A percentile compares a stretch with the other conserved stretches of the same genome.
These are phyloP conservation scores for Nicotiana tomentosiformis DNA, from an alignment of 257 asterid species.

Conservation along the genomic window DNA sequence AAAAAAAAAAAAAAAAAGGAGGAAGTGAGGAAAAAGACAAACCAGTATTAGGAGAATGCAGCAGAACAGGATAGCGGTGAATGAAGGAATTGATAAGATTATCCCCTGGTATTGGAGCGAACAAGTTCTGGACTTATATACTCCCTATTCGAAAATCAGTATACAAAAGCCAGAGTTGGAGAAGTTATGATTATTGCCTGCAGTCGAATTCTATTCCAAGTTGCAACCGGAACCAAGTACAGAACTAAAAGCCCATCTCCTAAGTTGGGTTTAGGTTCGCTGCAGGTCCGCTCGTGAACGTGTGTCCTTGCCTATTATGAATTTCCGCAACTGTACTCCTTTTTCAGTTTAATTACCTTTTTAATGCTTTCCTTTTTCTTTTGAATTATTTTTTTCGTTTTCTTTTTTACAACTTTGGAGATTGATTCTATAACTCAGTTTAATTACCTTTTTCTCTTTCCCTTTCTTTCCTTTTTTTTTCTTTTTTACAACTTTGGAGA, in stretches of 20 bases:
- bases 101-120: not conserved
- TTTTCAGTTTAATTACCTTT: not conserved
- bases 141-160: not conserved
- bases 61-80: not conserved
- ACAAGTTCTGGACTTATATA: not conserved
- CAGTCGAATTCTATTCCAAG: no score
- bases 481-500: no score
- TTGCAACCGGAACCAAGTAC: no score
- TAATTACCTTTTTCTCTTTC: no score
- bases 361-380: not conserved
- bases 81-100: not conserved
- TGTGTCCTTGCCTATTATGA: not conserved
- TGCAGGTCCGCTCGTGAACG: not conserved
- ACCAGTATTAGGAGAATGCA: slow-evolving; percentile 12
- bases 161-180: not conserved
- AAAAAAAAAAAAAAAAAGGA: no score
- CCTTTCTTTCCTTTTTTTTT: no score
- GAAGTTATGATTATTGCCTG: no score
- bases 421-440: no score
- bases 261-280: not conserved
- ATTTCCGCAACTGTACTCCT: not conserved
- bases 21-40: not conserved
- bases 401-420: no score
- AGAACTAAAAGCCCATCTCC: not conserved
- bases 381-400: no score